Evolutionary conservation across 169 alveolate genomes (phyloP), one percentile per base, ranked within the genome.

Genomic region (Ichthyophthirius multifiliis): DNA sequence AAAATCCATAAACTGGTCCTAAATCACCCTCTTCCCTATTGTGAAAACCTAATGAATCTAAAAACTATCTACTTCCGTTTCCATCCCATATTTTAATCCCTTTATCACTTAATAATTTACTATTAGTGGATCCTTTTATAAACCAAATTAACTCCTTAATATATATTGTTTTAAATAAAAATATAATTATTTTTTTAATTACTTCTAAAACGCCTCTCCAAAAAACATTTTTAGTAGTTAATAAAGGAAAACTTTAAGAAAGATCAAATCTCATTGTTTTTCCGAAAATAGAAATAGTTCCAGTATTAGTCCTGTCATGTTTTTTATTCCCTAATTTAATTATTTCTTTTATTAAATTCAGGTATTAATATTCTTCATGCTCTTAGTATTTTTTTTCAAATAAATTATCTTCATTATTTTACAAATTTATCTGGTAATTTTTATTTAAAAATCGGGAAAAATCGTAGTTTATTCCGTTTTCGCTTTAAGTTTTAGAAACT

Each of bases 1-100:
- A 99, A 92, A 98, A 98, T 45, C 99, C 99, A 86, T 98, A 97
- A 75, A 98, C 97, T 4, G 99, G 99, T n/a, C 99, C 98, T 16
- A 98, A 85, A 75, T 98, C 99, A 64, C 97, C 97, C 64, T 93
- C 99, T 83, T 97, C 99, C 47, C 99, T 95, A 65, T 97, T 93
- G n/a, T 85, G 76, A 45, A 98, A 89, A 30, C 99, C 99, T 31
- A 96, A 86, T 20, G 87, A 90, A 81, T 98, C 99, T 75, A 98
- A 88, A 92, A 96, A 98, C 71, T 97, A 98, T 63, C 99, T 91
- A n/a, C 99, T 94, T 31, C 99, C 99, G 86, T 98, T 98, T 15
- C 97, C 97, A 76, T 98, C 99, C 99, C 99, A 98, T 48, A 98
- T 98, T 85, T 91, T 94, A 31, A 97, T 98, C 32, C 96, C 95